A percentile compares a stretch with the other conserved stretches of the same genome.
Evolutionary conservation across 73 alveolate genomes (phyloP).

Genomic region (Paramecium primaurelia): DNA sequence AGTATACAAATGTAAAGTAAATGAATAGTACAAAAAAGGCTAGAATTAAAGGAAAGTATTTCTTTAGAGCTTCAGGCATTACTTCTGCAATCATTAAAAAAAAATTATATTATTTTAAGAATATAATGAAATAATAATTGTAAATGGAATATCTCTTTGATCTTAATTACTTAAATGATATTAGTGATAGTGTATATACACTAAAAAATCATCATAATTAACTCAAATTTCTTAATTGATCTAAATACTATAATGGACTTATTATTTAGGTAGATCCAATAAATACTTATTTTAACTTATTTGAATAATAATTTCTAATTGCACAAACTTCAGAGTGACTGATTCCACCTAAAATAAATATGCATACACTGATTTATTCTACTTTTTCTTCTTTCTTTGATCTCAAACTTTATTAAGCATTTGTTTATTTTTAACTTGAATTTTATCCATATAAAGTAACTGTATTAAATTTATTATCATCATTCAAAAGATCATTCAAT

Average conservation of each 20-base stretch:
- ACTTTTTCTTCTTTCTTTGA: background rate
- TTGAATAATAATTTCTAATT: background rate
- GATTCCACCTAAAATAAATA: background rate
- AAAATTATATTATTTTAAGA: background rate
- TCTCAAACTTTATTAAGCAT: background rate
- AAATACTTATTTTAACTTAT: background rate
- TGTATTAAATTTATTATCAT: background rate
- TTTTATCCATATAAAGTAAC: background rate
- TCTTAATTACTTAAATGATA: background rate
- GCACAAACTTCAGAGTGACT: conserved; percentile 28
- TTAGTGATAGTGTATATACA: background rate
- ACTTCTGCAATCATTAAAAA: background rate
- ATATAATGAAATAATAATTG: background rate
- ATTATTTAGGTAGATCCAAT: background rate
- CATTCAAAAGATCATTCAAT: background rate
- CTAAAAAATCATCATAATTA: background rate
- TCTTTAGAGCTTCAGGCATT: background rate
- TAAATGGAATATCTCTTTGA: background rate
- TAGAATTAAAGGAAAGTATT: conserved; percentile 5
- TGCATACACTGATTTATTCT: background rate
- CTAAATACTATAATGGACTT: background rate
- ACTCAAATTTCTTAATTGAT: background rate
- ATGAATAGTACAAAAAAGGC: background rate
- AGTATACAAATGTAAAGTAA: background rate
- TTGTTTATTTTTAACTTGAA: background rate